A percentile compares a stretch with the other conserved stretches of the same genome.
These are phyloP conservation scores for Phytophthora meadii DNA, from an alignment of 352 stramenopile species.

Conservation along the genomic window DNA sequence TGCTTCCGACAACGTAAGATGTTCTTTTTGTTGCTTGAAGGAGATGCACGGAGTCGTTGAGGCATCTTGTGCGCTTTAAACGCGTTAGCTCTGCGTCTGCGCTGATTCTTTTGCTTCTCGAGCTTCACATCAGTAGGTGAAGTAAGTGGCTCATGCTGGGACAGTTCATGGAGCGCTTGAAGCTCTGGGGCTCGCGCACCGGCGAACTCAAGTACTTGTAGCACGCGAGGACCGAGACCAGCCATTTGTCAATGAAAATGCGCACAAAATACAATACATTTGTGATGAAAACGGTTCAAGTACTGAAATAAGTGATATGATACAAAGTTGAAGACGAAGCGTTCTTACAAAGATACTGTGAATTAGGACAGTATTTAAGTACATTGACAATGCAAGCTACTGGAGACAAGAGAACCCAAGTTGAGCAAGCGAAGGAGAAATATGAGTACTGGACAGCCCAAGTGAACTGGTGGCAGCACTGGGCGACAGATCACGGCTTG, in stretches of 20 bases:
- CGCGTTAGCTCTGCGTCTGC: slow-evolving; percentile 74
- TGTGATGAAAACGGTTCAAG: too few relatives aligned
- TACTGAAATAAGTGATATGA: not conserved
- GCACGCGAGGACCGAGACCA: slow-evolving; percentile 62
- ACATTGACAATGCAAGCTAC: not conserved
- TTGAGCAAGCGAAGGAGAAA: slow-evolving; percentile 18
- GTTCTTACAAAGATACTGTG: not conserved
- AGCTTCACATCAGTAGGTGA: slow-evolving; percentile 53
- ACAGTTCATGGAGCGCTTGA: slow-evolving; percentile 70
- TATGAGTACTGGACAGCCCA: slow-evolving; percentile 26
- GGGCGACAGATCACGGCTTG: slow-evolving; percentile 23
- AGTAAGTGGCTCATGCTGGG: slow-evolving; percentile 37
- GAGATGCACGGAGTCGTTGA: slow-evolving; percentile 49
- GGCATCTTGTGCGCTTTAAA: slow-evolving; percentile 82
- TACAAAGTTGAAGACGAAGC: not conserved
- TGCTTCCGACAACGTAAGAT: slow-evolving; percentile 63
- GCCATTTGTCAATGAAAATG: slow-evolving; percentile 20
- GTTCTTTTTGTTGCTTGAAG: slow-evolving; percentile 1
- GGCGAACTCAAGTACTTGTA: slow-evolving; percentile 86
- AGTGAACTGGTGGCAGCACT: slow-evolving; percentile 30
- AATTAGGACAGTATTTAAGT: not conserved
- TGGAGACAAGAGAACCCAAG: slow-evolving; percentile 1
- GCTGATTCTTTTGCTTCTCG: slow-evolving; percentile 61
- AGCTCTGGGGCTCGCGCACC: slow-evolving; percentile 75
- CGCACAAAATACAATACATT: too few relatives aligned